phyloP scores from a whole-genome alignment of 2,329 filamentous ascomycete species.

The Pseudonectria foliicola region DNA sequence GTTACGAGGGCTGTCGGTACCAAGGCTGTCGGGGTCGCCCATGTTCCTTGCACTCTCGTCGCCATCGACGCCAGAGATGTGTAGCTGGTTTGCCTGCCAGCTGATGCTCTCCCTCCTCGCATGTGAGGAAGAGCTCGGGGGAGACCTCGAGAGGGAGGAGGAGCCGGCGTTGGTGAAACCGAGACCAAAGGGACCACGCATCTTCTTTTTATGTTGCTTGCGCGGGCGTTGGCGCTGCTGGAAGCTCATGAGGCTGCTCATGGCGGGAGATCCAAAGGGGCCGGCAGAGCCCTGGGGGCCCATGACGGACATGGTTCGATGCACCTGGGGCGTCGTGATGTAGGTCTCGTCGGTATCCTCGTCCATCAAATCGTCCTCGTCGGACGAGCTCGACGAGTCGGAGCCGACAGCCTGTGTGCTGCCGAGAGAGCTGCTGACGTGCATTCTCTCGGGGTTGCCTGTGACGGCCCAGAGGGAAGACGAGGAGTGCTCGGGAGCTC shows the following conservation, averaged over 20 bases:
- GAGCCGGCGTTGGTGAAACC: conserved; percentile 40
- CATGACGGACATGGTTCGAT: conserved; percentile 47
- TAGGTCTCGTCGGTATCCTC: conserved; percentile 75
- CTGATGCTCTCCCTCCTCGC: conserved; percentile 81
- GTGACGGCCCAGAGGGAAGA: conserved; percentile 66
- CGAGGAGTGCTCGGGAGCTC: conserved; percentile 55
- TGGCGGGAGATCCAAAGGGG: conserved; percentile 63
- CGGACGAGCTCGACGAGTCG: conserved; percentile 69
- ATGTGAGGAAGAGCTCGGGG: conserved; percentile 48
- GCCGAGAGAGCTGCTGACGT: conserved; percentile 70
- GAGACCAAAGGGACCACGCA: conserved; percentile 40
- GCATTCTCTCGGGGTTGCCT: conserved; percentile 60
- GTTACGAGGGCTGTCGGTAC: conserved; percentile 55
- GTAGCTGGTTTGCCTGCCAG: conserved; percentile 80
- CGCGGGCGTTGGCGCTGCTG: conserved; percentile 67
- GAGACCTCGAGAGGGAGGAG: conserved; percentile 58
- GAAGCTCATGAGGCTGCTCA: conserved; percentile 76
- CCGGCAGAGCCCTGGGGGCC: conserved; percentile 43
- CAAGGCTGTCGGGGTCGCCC: conserved; percentile 43
- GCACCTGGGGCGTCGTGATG: conserved; percentile 72
- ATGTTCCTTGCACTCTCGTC: conserved; percentile 65
- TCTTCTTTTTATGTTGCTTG: conserved; percentile 55
- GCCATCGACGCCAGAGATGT: conserved; percentile 65
- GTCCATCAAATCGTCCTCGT: conserved; percentile 64
- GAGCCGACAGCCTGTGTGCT: conserved; percentile 68